These are phyloP conservation scores for Orobanche coerulescens DNA, from an alignment of 257 asterid species.

Conservation along the genomic window DNA sequence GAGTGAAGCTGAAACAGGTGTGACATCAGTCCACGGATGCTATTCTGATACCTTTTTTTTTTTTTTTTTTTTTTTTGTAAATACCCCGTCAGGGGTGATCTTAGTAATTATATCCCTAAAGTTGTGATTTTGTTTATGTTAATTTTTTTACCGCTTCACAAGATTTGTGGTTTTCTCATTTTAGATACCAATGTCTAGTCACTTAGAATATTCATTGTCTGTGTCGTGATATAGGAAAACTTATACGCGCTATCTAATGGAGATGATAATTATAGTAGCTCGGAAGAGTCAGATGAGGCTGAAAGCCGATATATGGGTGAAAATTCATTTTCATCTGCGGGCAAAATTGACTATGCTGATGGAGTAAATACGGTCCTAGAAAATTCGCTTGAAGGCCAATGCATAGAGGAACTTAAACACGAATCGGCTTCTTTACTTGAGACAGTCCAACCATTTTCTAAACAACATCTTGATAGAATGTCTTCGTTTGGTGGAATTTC, in stretches of 20 bases:
- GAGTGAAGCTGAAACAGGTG: slow-evolving; percentile 42
- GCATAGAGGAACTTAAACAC: background rate
- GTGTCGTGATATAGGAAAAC: slow-evolving; percentile 33
- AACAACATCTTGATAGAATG: background rate
- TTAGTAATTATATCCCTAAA: too few relatives aligned
- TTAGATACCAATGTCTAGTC: background rate
- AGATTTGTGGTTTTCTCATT: background rate
- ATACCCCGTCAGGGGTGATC: too few relatives aligned
- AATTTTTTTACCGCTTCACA: background rate
- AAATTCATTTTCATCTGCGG: slow-evolving; percentile 29
- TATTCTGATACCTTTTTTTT: too few relatives aligned
- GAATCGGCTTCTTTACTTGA: background rate
- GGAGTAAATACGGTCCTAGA: slow-evolving; percentile 34
- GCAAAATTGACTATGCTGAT: background rate
- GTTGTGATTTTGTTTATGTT: background rate
- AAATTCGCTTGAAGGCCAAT: slow-evolving; percentile 26
- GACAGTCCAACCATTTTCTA: background rate
- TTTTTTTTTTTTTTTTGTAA: too few relatives aligned
- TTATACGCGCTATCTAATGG: slow-evolving; percentile 21
- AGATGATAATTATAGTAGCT: slow-evolving; percentile 45
- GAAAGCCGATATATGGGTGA: slow-evolving; percentile 73
- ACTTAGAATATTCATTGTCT: slow-evolving; percentile 18
- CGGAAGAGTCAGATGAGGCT: slow-evolving; percentile 79
- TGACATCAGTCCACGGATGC: too few relatives aligned
- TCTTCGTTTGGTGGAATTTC: background rate